These are phyloP conservation scores for Acanthamoeba pearcei DNA, from an alignment of 208 protist species.

Conservation along the genomic window DNA sequence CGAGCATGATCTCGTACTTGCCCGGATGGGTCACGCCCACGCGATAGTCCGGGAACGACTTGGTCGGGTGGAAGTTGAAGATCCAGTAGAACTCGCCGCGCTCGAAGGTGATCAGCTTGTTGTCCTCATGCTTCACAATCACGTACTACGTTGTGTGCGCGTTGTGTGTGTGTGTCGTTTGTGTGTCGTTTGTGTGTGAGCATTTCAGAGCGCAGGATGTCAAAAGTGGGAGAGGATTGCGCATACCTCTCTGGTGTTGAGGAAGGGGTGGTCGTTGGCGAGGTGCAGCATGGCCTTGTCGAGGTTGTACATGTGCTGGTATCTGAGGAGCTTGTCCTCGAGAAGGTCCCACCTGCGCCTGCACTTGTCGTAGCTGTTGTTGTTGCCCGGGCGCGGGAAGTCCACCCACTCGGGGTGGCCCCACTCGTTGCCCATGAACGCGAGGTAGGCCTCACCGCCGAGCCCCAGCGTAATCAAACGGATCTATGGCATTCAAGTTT, in stretches of 20 bases:
- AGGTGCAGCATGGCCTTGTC: constrained; percentile 88
- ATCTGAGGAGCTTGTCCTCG: constrained; percentile 88
- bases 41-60: constrained; percentile 87
- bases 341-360: constrained; percentile 92
- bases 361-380: constrained; percentile 88
- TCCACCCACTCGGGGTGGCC: constrained; percentile 97
- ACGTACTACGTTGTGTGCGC: not conserved
- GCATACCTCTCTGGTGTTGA: constrained; percentile 64
- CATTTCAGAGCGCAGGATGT: not conserved
- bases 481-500: not conserved
- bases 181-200: too few relatives aligned
- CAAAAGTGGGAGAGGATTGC: too few relatives aligned
- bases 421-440: constrained; percentile 94
- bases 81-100: constrained; percentile 87
- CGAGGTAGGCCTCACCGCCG: constrained; percentile 83
- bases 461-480: constrained; percentile 49
- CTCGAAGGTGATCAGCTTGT: constrained; percentile 90
- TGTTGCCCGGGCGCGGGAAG: constrained; percentile 94
- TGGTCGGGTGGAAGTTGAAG: constrained; percentile 92
- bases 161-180: too few relatives aligned
- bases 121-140: constrained; percentile 84
- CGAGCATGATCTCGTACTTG: constrained; percentile 85
- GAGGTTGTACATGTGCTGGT: constrained; percentile 89
- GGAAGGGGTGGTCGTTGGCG: constrained; percentile 77
- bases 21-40: constrained; percentile 78